Evolutionary conservation across 2,329 filamentous ascomycete species (phyloP), one percentile per base, ranked within the genome.

Genomic region (Diaporthe aspalathi): DNA sequence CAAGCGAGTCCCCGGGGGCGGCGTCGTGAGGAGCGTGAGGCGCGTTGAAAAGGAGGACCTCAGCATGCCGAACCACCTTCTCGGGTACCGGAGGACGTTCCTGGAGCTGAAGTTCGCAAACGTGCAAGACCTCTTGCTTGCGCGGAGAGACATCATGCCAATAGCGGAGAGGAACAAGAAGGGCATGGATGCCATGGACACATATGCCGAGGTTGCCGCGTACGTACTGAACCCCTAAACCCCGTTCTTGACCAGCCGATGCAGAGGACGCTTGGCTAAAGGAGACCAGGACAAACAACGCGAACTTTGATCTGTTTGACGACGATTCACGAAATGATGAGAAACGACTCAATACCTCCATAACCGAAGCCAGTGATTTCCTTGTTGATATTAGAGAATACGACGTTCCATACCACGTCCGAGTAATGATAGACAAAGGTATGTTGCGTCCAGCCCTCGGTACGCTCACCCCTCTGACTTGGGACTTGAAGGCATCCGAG

Each of bases 351-450:
- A 94, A 92, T 85, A 89, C 88, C 81, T 86, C 87, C 75, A 91
- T 94, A 84, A 87, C 91, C 76, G 95, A 98, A 82, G 94, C 95
- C 72, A 97, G 94, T 87, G 95, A 98, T 87, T 98, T 92, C 82
- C 94, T 99, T 87, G 89, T 98, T 84, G 97, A 99, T 88, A 97
- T 99, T 81, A 91, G 96, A 87, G 96, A 99, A 86, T 99, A 97
- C 83, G 96, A 99, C 83, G 97, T 99, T 78, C 97, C 96, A 75
- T 99, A 99, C 86, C 96, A 99, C 86, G 96, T 99, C 79, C 91
- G 96, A 88, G 95, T 99, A 84, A 93, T 97, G 83, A 99, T 99
- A 84, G 96, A 99, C 84, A 89, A 80, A 60, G 83, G 79, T 32
- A 14, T 57, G 70, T 67, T 6, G 14, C 20, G 1, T 9, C 20